phyloP scores from a whole-genome alignment of 441 rosid genomes.

The Syzygium syzygioides region DNA sequence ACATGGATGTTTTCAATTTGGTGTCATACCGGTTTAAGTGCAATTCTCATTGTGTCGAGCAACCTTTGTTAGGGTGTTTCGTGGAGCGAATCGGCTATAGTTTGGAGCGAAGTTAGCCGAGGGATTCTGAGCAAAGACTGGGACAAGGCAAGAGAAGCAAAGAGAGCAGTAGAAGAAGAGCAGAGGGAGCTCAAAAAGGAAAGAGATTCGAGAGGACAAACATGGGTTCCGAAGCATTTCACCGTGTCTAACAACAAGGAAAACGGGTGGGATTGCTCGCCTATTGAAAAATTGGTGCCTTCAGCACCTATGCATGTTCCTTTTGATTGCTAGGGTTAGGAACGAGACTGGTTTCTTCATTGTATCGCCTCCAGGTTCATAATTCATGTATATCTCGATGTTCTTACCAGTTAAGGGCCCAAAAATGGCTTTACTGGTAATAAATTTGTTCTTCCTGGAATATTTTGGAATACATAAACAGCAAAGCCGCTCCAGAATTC shows the following conservation, averaged over 20 bases:
- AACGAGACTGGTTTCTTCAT: background rate
- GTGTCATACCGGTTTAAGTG: background rate
- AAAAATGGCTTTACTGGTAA: background rate
- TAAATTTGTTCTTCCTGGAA: background rate
- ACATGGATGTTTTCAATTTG: background rate
- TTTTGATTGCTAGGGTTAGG: background rate
- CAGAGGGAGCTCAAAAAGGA: constrained; percentile 45
- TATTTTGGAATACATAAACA: background rate
- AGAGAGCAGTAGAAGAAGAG: constrained; percentile 57
- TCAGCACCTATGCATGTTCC: constrained; percentile 70
- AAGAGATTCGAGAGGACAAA: constrained; percentile 34
- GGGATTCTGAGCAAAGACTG: constrained; percentile 51
- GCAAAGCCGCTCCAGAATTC: background rate
- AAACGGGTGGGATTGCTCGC: constrained; percentile 54
- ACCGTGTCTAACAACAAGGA: constrained; percentile 30
- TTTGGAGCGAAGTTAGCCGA: constrained; percentile 64
- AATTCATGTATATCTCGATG: background rate
- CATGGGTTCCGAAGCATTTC: constrained; percentile 72
- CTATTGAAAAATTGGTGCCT: constrained; percentile 44
- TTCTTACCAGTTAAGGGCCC: background rate
- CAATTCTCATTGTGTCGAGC: background rate
- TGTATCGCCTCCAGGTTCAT: background rate
- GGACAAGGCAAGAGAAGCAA: constrained; percentile 68
- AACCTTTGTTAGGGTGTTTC: constrained; percentile 36
- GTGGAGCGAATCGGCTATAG: constrained; percentile 52